Evolutionary conservation across 78 protist species (phyloP).

Genomic region (Polysphondylium violaceum): DNA sequence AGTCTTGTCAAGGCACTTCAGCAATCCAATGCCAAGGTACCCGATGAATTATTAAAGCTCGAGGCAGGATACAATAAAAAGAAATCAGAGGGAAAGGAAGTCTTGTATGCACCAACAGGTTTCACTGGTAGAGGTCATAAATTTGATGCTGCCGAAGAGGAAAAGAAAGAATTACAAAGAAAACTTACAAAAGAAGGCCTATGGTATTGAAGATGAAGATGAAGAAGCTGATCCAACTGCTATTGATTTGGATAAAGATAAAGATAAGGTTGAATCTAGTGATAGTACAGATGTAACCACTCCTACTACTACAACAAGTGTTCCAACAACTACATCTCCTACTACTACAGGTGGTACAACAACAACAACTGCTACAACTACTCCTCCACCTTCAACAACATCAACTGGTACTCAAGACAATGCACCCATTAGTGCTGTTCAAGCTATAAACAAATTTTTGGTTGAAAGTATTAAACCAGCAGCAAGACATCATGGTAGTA

Average conservation of each 20-base stretch:
- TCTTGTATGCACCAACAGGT: conserved; percentile 58
- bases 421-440: conserved; percentile 31
- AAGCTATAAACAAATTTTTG: conserved; percentile 55
- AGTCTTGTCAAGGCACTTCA: conserved; percentile 86
- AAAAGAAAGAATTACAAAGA: conserved; percentile 38
- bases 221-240: conserved; percentile 30
- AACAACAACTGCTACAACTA: not conserved
- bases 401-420: not conserved
- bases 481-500: not conserved
- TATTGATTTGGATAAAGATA: not conserved
- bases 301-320: conserved; percentile 26
- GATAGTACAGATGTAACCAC: not conserved
- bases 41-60: conserved; percentile 63
- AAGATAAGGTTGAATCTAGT: not conserved
- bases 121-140: conserved; percentile 89
- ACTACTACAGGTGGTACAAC: not conserved
- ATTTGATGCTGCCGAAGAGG: conserved; percentile 77
- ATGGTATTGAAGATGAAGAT: conserved; percentile 68
- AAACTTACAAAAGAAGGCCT: conserved; percentile 36
- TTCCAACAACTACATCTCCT: not conserved
- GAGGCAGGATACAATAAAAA: not conserved
- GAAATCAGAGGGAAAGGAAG: conserved; percentile 63
- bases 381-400: not conserved
- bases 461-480: not conserved
- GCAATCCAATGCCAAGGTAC: conserved; percentile 71